phyloP scores from a whole-genome alignment of 2,329 filamentous ascomycete species.

The Alternaria burnsii region DNA sequence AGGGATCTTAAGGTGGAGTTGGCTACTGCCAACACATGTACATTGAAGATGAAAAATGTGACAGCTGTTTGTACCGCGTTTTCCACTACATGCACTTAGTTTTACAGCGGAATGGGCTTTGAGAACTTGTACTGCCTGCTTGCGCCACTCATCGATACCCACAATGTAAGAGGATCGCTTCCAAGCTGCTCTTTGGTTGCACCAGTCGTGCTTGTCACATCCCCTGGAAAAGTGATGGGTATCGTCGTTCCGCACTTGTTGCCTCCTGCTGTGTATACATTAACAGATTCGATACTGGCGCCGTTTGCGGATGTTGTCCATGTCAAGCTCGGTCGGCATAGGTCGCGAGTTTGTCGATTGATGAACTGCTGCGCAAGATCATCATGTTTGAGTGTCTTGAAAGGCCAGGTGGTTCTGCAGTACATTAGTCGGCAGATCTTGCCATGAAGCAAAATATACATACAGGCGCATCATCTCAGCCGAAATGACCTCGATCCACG shows the following conservation, averaged over 20 bases:
- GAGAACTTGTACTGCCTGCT: conserved; percentile 47
- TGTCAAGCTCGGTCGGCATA: conserved; percentile 60
- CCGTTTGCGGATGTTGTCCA: conserved; percentile 56
- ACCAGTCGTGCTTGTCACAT: conserved; percentile 55
- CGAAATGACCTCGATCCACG: conserved; percentile 64
- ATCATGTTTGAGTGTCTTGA: conserved; percentile 65
- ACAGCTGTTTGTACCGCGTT: conserved; percentile 1
- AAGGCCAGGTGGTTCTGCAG: conserved; percentile 57
- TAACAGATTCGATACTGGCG: conserved; percentile 60
- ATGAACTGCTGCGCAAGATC: conserved; percentile 62
- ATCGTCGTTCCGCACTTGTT: conserved; percentile 63
- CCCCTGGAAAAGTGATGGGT: conserved; percentile 63
- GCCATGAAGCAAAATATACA: conserved; percentile 10
- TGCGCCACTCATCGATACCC: conserved; percentile 50
- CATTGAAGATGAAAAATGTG: conserved; percentile 7
- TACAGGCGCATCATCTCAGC: conserved; percentile 63
- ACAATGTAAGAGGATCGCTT: conserved; percentile 52
- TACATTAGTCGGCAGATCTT: conserved; percentile 10
- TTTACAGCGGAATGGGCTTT: conserved; percentile 36
- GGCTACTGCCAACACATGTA: conserved; percentile 10
- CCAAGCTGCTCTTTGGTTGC: conserved; percentile 63
- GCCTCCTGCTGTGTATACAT: conserved; percentile 56
- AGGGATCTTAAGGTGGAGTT: neutral
- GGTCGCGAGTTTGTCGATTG: conserved; percentile 63
- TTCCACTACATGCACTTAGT: neutral